Evolutionary conservation across 2,329 filamentous ascomycete genomes (phyloP).

Genomic region (Fusarium metavorans): DNA sequence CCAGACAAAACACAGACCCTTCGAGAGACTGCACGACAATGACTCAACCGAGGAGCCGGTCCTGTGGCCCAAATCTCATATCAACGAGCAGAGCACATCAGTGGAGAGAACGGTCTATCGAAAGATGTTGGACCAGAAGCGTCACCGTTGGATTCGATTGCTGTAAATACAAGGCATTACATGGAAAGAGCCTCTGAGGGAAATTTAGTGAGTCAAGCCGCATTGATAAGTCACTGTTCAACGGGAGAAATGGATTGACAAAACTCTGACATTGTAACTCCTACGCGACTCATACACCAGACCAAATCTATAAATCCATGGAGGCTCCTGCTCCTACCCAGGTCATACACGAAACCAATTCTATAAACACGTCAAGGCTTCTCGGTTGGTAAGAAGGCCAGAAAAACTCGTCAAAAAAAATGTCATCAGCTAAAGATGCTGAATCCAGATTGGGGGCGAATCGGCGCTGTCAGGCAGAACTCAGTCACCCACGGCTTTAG

Average conservation of each 20-base stretch:
- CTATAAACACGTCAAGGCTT: too few relatives aligned
- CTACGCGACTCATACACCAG: background rate
- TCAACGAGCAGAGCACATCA: conserved; percentile 1
- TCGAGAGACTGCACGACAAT: conserved; percentile 4
- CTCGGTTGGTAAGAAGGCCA: too few relatives aligned
- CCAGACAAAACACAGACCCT: background rate
- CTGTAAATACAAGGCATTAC: background rate
- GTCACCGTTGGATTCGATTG: background rate
- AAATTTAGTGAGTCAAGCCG: background rate
- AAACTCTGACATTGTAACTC: background rate
- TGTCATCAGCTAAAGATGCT: background rate
- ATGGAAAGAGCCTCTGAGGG: background rate
- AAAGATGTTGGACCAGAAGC: background rate
- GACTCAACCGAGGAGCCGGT: conserved; percentile 15
- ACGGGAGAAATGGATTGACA: too few relatives aligned
- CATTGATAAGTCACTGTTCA: background rate
- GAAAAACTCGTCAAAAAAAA: too few relatives aligned
- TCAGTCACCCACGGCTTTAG: too few relatives aligned
- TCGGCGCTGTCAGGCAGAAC: background rate
- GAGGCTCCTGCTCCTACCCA: too few relatives aligned
- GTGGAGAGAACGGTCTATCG: background rate
- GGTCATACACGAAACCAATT: too few relatives aligned
- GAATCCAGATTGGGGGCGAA: background rate
- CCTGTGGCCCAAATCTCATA: conserved; percentile 5
- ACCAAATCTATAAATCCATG: background rate